Percentiles rank a stretch among this genome's conserved stretches.
Evolutionary conservation across 2,329 filamentous ascomycete species (phyloP).

Genomic region (Ophiocordyceps camponoti-rufipedis): DNA sequence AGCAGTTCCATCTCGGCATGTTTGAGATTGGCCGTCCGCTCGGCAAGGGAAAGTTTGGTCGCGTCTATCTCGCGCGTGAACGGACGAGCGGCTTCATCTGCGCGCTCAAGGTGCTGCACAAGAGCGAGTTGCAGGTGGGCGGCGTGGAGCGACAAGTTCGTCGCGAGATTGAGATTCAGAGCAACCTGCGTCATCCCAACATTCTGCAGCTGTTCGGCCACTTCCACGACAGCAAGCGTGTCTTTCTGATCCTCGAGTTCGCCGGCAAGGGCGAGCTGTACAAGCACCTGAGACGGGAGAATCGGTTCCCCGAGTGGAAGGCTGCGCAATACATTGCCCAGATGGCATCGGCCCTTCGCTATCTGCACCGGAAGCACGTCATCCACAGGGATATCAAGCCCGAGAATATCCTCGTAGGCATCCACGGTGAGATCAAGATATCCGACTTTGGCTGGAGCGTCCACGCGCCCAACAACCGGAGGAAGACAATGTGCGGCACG

Average conservation of each 20-base stretch:
- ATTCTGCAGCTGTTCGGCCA: constrained; percentile 45
- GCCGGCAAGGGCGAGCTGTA: constrained; percentile 48
- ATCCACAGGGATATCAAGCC: constrained; percentile 17
- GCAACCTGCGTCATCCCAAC: constrained; percentile 52
- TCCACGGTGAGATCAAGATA: constrained; percentile 96
- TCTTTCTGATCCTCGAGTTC: constrained; percentile 56
- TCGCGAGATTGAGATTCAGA: constrained; percentile 57
- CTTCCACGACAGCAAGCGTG: constrained; percentile 53
- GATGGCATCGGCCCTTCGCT: constrained; percentile 31
- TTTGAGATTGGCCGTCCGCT: constrained; percentile 59
- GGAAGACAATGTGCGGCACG: constrained; percentile 92
- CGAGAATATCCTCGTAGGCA: constrained; percentile 33
- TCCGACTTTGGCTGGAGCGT: constrained; percentile 98
- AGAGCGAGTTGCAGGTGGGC: constrained; percentile 48
- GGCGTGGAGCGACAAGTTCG: constrained; percentile 53
- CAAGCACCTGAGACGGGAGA: constrained; percentile 49
- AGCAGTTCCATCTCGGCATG: constrained; percentile 66
- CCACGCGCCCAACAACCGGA: constrained; percentile 84
- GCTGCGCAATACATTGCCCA: constrained; percentile 56
- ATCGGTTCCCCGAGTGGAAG: constrained; percentile 49
- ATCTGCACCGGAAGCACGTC: constrained; percentile 14
- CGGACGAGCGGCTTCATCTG: constrained; percentile 49
- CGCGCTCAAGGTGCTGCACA: constrained; percentile 55
- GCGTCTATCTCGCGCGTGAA: constrained; percentile 54
- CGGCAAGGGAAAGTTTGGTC: constrained; percentile 57